Conservation (phyloP, 306 rosid species). For the Vigna nakashimae region DNA sequence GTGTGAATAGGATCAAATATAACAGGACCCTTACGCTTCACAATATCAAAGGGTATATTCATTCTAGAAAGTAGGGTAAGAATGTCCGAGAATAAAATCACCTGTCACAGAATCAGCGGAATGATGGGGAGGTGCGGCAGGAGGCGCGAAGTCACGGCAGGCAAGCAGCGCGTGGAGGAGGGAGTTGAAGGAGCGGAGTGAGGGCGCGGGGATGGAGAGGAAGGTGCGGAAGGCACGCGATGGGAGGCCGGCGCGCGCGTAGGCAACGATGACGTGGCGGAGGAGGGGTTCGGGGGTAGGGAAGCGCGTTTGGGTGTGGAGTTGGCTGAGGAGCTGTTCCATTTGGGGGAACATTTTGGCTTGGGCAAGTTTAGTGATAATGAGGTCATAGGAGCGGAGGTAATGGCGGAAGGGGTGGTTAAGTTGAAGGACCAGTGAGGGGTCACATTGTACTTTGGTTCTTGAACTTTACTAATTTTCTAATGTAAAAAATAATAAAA, state of each 20-base stretch:
- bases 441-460: constrained; percentile 56
- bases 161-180: constrained; percentile 60
- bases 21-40: constrained; percentile 95
- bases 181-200: constrained; percentile 69
- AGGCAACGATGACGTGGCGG: constrained; percentile 76
- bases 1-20: constrained; percentile 74
- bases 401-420: constrained; percentile 57
- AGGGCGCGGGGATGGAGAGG: constrained; percentile 57
- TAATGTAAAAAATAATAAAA: no score
- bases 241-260: constrained; percentile 69
- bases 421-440: constrained; percentile 60
- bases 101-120: constrained; percentile 62
- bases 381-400: constrained; percentile 73
- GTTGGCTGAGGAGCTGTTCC: constrained; percentile 68
- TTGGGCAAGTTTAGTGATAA: constrained; percentile 80
- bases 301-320: constrained; percentile 61
- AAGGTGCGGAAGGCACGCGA: constrained; percentile 62
- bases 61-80: constrained; percentile 97
- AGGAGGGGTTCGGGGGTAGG: constrained; percentile 63
- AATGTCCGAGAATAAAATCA: constrained; percentile 94
- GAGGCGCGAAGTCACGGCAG: constrained; percentile 53
- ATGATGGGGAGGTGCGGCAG: constrained; percentile 22
- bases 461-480: background rate
- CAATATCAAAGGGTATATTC: constrained; percentile 98
- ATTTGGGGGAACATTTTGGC: constrained; percentile 74